These are phyloP conservation scores for Diaporthe velutina DNA, from an alignment of 2,329 filamentous ascomycete species.

Conservation along the genomic window DNA sequence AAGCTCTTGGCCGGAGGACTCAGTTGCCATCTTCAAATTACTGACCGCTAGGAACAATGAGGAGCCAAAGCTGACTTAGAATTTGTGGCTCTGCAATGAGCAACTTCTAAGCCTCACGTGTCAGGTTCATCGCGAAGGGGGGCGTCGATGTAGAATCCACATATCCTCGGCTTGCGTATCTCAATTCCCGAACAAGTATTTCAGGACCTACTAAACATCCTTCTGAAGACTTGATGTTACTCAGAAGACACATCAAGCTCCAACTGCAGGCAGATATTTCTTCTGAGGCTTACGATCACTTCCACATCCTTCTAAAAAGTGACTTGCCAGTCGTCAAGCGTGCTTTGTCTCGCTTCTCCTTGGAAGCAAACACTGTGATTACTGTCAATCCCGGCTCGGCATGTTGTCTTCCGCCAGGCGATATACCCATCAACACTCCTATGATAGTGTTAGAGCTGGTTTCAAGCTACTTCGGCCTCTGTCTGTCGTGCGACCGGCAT, in stretches of 20 bases:
- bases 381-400: slow-evolving; percentile 66
- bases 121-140: neutral
- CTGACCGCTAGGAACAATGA: neutral
- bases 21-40: neutral
- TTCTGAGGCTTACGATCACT: slow-evolving; percentile 82
- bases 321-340: slow-evolving; percentile 71
- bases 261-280: slow-evolving; percentile 74
- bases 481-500: slow-evolving; percentile 80
- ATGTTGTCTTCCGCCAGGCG: slow-evolving; percentile 65
- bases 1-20: neutral
- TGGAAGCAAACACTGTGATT: slow-evolving; percentile 78
- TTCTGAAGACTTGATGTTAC: too few relatives aligned
- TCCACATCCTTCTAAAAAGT: slow-evolving; percentile 81
- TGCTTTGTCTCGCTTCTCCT: slow-evolving; percentile 73
- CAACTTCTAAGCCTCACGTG: neutral
- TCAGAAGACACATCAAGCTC: slow-evolving; percentile 77
- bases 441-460: slow-evolving; percentile 64
- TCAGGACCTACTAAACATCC: neutral
- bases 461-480: slow-evolving; percentile 78
- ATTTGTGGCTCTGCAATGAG: neutral
- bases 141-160: neutral
- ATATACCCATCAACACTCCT: slow-evolving; percentile 66
- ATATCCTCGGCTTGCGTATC: neutral
- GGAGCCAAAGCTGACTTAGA: neutral
- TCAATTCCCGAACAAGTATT: neutral